These are phyloP conservation scores for Paratinospora sagittata DNA, from an alignment of 164 flowering plant genomes.

Conservation along the genomic window DNA sequence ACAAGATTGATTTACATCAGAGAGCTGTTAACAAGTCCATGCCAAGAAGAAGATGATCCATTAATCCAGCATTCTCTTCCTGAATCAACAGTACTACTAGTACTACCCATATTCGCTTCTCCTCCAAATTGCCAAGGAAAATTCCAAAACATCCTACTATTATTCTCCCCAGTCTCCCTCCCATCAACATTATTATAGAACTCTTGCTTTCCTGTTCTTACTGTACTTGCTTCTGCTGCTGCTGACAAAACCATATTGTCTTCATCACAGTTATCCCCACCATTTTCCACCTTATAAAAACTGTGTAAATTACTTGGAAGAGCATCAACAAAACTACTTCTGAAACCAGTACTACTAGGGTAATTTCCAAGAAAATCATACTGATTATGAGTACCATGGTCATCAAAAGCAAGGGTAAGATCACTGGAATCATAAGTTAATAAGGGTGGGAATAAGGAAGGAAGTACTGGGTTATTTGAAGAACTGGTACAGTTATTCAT, in stretches of 20 bases:
- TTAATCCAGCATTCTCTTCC: constrained; percentile 62
- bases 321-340: constrained; percentile 36
- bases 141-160: constrained; percentile 46
- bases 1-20: constrained; percentile 34
- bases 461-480: constrained; percentile 26
- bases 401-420: constrained; percentile 58
- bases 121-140: constrained; percentile 57
- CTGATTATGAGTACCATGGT: constrained; percentile 30
- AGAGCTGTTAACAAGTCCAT: constrained; percentile 69
- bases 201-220: constrained; percentile 39
- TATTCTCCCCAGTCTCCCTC: constrained; percentile 23
- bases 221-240: constrained; percentile 27
- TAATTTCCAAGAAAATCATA: constrained; percentile 33
- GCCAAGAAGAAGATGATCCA: constrained; percentile 53
- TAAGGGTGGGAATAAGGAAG: constrained; percentile 22
- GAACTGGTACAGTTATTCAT: constrained; percentile 14
- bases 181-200: constrained; percentile 20
- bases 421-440: constrained; percentile 42
- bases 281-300: constrained; percentile 28
- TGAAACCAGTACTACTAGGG: constrained; percentile 21
- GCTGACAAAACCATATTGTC: constrained; percentile 27
- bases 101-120: constrained; percentile 30
- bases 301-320: constrained; percentile 36
- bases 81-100: constrained; percentile 28
- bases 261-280: neutral